Conservation (phyloP, 2,329 filamentous ascomycete species). For the Hymenotorrendiella dingleyae region DNA sequence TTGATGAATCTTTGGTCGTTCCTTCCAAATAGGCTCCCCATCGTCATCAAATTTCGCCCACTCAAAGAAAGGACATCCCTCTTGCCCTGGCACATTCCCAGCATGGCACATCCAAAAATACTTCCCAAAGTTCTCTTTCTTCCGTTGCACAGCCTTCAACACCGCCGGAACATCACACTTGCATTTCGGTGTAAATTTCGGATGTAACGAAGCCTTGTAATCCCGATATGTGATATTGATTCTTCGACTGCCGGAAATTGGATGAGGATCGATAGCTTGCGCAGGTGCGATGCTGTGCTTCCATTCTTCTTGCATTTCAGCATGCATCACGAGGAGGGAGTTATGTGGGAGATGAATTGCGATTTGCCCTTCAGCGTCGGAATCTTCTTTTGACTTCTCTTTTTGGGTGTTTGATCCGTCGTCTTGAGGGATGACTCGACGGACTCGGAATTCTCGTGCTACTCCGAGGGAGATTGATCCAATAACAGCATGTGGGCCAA, state of each 20-base stretch:
- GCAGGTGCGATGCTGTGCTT: conserved; percentile 81
- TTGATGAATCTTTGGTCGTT: too few relatives aligned
- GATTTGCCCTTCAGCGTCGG: conserved; percentile 75
- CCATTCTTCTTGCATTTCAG: conserved; percentile 96
- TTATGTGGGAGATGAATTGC: conserved; percentile 93
- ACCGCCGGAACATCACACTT: conserved; percentile 63
- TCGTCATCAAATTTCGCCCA: conserved; percentile 87
- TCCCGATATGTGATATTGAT: conserved; percentile 94
- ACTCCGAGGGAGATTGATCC: conserved; percentile 88
- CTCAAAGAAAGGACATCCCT: conserved; percentile 70
- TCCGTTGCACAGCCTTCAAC: conserved; percentile 73
- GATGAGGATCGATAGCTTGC: conserved; percentile 75
- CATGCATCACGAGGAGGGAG: conserved; percentile 90
- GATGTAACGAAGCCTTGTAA: conserved; percentile 73
- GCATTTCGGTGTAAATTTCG: conserved; percentile 71
- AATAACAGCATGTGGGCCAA: conserved; percentile 83
- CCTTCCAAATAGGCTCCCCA: conserved; percentile 65
- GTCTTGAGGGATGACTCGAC: conserved; percentile 63
- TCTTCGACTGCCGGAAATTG: conserved; percentile 68
- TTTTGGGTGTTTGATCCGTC: conserved; percentile 14
- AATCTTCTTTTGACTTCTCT: conserved; percentile 33
- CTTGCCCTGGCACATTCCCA: conserved; percentile 61
- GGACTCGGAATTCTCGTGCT: conserved; percentile 85
- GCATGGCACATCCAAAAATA: conserved; percentile 96
- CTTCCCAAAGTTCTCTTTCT: conserved; percentile 66